Percentiles rank a stretch among this genome's conserved stretches.
phyloP scores from a whole-genome alignment of 2,329 filamentous ascomycete species.

The Epichloe sp. region DNA sequence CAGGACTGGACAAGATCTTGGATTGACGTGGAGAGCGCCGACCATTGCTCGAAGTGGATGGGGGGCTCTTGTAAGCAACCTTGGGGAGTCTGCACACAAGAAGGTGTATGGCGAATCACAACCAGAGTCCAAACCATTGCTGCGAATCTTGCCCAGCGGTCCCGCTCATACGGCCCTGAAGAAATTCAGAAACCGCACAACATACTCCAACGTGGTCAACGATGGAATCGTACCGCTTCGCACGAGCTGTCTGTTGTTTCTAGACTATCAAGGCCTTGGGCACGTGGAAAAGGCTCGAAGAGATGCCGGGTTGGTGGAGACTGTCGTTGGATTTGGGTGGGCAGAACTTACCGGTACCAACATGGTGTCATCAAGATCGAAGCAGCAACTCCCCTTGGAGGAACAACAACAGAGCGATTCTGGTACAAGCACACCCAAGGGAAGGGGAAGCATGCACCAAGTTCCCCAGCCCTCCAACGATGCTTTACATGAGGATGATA shows the following conservation, averaged over 20 bases:
- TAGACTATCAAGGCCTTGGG: conserved; percentile 90
- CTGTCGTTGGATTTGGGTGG: conserved; percentile 88
- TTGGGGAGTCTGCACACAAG: conserved; percentile 55
- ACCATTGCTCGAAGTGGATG: conserved; percentile 75
- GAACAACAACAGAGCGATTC: conserved; percentile 16
- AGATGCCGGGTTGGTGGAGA: conserved; percentile 85
- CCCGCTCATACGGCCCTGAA: conserved; percentile 78
- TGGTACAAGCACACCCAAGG: conserved; percentile 21
- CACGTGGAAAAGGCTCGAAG: conserved; percentile 88
- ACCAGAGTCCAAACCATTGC: conserved; percentile 73
- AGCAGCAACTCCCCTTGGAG: conserved; percentile 27
- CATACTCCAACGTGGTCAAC: conserved; percentile 96
- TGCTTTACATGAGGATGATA: conserved; percentile 55
- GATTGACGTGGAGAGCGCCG: conserved; percentile 85
- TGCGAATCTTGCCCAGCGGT: conserved; percentile 81
- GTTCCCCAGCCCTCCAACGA: conserved; percentile 60
- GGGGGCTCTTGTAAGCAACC: conserved; percentile 73
- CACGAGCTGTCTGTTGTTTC: conserved; percentile 89
- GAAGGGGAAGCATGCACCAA: conserved; percentile 28
- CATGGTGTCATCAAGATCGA: conserved; percentile 31
- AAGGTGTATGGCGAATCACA: conserved; percentile 47
- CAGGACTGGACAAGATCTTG: conserved; percentile 89
- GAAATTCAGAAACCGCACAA: conserved; percentile 78
- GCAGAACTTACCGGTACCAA: conserved; percentile 74
- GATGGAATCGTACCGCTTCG: conserved; percentile 91